A percentile compares a stretch with the other conserved stretches of the same genome.
phyloP scores from a whole-genome alignment of 2,329 filamentous ascomycete species.

The Aspergillus fumigatiaffinis region DNA sequence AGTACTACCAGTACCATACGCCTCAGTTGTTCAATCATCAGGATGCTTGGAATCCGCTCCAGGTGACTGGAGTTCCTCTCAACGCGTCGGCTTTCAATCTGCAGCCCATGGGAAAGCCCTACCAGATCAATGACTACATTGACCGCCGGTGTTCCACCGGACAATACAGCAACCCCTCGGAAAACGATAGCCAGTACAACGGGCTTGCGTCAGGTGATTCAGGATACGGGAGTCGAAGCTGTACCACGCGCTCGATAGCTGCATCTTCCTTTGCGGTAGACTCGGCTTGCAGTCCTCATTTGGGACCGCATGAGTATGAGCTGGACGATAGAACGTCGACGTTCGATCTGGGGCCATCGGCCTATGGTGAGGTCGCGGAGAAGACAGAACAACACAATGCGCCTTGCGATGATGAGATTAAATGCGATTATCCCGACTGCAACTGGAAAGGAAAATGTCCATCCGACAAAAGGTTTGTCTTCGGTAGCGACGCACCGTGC shows the following conservation, averaged over 20 bases:
- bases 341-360: constrained; percentile 15
- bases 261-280: constrained; percentile 27
- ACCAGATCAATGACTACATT: constrained; percentile 14
- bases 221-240: constrained; percentile 32
- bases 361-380: constrained; percentile 20
- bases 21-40: constrained; percentile 19
- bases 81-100: constrained; percentile 16
- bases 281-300: constrained; percentile 24
- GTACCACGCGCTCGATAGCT: constrained; percentile 25
- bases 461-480: constrained; percentile 38
- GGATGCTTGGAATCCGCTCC: constrained; percentile 33
- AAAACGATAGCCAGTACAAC: constrained; percentile 30
- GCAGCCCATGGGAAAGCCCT: constrained; percentile 14
- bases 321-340: constrained; percentile 15
- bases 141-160: constrained; percentile 22
- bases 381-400: constrained; percentile 50
- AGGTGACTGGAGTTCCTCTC: constrained; percentile 22
- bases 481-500: no score
- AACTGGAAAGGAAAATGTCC: constrained; percentile 36
- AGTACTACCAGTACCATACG: constrained; percentile 19
- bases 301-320: constrained; percentile 19
- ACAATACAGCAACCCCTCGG: constrained; percentile 28
- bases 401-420: constrained; percentile 41
- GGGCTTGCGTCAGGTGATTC: constrained; percentile 31
- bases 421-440: constrained; percentile 29